These are phyloP conservation scores for Poteriospumella lacustris DNA, from an alignment of 108 stramenopile genomes.

Conservation along the genomic window DNA sequence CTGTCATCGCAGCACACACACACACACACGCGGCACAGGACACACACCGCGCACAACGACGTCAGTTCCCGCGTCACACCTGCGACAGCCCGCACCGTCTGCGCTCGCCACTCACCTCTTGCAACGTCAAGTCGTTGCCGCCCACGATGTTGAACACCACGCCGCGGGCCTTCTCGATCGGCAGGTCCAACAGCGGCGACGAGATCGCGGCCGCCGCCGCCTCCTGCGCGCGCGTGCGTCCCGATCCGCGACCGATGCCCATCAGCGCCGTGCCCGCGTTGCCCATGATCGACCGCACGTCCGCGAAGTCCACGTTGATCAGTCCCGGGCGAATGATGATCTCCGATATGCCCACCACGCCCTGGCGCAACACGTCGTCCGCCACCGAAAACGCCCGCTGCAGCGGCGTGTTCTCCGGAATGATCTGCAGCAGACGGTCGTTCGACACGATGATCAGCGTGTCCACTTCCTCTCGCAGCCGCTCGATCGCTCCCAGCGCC, in stretches of 20 bases:
- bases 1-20: too few species aligned
- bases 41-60: too few species aligned
- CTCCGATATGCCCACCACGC: constrained; percentile 81
- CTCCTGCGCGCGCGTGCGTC: constrained; percentile 74
- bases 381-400: constrained; percentile 79
- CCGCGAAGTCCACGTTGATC: constrained; percentile 88
- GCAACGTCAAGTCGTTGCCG: constrained; percentile 72
- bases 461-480: constrained; percentile 69
- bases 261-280: constrained; percentile 83
- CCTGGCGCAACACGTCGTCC: constrained; percentile 82
- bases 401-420: constrained; percentile 79
- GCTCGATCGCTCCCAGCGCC: constrained; percentile 69
- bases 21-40: too few species aligned
- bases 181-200: constrained; percentile 74
- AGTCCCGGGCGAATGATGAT: constrained; percentile 81
- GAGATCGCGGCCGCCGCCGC: constrained; percentile 80
- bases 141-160: constrained; percentile 87
- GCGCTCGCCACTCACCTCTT: constrained; percentile 65
- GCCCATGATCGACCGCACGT: constrained; percentile 80
- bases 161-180: constrained; percentile 76
- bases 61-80: background rate
- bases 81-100: background rate
- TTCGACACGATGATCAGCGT: constrained; percentile 85
- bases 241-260: constrained; percentile 74
- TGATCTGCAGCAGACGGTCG: constrained; percentile 82